Conservation (phyloP, 2,329 filamentous ascomycete species). For the Penicillium vulpinum region DNA sequence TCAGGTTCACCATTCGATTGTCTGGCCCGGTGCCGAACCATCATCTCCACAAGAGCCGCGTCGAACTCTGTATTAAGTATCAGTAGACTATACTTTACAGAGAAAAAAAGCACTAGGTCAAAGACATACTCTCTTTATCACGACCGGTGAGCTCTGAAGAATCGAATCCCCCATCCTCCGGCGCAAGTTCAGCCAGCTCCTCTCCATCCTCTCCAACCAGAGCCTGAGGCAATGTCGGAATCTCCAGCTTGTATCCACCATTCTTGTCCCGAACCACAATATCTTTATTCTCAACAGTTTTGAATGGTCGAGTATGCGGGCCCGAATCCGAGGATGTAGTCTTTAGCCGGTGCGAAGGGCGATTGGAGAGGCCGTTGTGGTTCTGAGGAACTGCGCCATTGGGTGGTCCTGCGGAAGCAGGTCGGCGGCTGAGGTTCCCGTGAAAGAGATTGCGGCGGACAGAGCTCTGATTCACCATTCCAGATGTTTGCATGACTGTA, state of each 20-base stretch:
- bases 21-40: slow-evolving; percentile 40
- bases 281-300: slow-evolving; percentile 42
- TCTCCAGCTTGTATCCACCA: slow-evolving; percentile 50
- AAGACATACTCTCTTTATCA: slow-evolving; percentile 44
- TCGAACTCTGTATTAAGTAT: slow-evolving; percentile 44
- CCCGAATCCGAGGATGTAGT: slow-evolving; percentile 23
- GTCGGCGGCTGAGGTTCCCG: slow-evolving; percentile 45
- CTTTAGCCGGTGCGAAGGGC: slow-evolving; percentile 27
- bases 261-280: slow-evolving; percentile 53
- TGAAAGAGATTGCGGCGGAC: slow-evolving; percentile 49
- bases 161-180: slow-evolving; percentile 58
- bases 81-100: neutral
- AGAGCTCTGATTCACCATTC: slow-evolving; percentile 33
- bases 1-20: slow-evolving; percentile 64
- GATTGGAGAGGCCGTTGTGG: slow-evolving; percentile 21
- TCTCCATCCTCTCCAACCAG: slow-evolving; percentile 42
- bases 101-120: neutral
- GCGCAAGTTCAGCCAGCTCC: slow-evolving; percentile 47
- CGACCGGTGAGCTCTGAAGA: slow-evolving; percentile 37
- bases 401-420: slow-evolving; percentile 34
- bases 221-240: slow-evolving; percentile 43
- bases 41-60: slow-evolving; percentile 46
- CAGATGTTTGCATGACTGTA: neutral
- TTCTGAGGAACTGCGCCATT: slow-evolving; percentile 19
- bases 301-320: slow-evolving; percentile 20